Percentiles rank a stretch among this genome's conserved stretches.
phyloP scores from a whole-genome alignment of 2,329 filamentous ascomycete species.

The Claviceps pazoutovae region DNA sequence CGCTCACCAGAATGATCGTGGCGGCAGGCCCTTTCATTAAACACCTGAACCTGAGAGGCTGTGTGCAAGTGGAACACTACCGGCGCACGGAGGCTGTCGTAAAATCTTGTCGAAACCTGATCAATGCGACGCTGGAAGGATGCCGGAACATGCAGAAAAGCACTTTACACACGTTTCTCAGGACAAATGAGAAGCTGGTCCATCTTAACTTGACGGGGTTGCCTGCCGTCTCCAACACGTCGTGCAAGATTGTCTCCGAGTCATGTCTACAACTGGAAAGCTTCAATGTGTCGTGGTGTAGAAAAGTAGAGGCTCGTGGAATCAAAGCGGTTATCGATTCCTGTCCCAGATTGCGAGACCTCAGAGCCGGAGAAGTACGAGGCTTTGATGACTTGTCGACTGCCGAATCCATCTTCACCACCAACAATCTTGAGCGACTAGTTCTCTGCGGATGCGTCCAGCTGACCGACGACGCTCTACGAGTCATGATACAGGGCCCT shows the following conservation, averaged over 20 bases:
- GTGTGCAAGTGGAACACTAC: constrained; percentile 73
- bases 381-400: constrained; percentile 66
- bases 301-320: constrained; percentile 65
- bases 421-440: constrained; percentile 72
- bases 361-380: constrained; percentile 67
- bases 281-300: constrained; percentile 89
- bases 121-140: constrained; percentile 78
- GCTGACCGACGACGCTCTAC: constrained; percentile 60
- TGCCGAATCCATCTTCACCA: constrained; percentile 59
- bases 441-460: constrained; percentile 68
- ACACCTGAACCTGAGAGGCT: constrained; percentile 81
- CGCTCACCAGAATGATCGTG: constrained; percentile 71
- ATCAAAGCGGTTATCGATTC: constrained; percentile 57
- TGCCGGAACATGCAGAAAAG: constrained; percentile 70
- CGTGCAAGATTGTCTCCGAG: constrained; percentile 73
- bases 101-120: constrained; percentile 74
- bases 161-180: constrained; percentile 64
- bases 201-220: constrained; percentile 79
- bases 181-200: constrained; percentile 61
- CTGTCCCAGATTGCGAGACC: constrained; percentile 61
- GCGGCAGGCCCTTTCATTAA: constrained; percentile 80
- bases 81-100: constrained; percentile 65
- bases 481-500: constrained; percentile 59
- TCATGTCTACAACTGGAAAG: constrained; percentile 70
- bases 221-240: constrained; percentile 63